Percentiles rank a stretch among this genome's conserved stretches.
These are phyloP conservation scores for Zalaria sp. DNA, from an alignment of 2,329 filamentous ascomycete genomes.

Conservation along the genomic window DNA sequence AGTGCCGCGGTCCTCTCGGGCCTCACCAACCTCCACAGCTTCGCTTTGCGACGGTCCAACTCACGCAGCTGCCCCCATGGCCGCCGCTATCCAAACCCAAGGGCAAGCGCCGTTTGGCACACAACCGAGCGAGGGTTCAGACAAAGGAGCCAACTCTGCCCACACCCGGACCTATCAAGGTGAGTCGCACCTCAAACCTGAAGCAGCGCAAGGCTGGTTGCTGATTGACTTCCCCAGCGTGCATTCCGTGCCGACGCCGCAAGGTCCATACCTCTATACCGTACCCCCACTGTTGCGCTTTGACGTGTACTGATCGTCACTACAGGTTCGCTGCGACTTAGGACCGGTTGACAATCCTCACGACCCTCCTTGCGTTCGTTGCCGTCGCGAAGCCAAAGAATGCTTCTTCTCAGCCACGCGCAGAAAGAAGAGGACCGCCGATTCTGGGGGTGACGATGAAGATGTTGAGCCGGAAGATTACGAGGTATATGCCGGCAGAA, in stretches of 20 bases:
- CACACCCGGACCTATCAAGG: conserved; percentile 9
- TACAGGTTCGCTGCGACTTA: conserved; percentile 38
- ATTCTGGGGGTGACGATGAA: conserved; percentile 28
- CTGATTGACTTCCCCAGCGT: conserved; percentile 25
- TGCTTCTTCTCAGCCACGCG: conserved; percentile 94
- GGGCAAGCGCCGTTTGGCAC: conserved; percentile 4
- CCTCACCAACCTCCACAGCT: too few relatives aligned
- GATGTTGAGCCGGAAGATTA: conserved; percentile 42
- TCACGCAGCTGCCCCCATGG: too few relatives aligned
- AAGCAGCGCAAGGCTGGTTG: not conserved
- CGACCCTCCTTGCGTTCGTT: conserved; percentile 86
- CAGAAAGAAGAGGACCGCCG: conserved; percentile 69
- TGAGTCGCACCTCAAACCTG: not conserved
- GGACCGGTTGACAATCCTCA: conserved; percentile 81
- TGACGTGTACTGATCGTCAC: conserved; percentile 16
- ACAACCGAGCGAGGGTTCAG: not conserved
- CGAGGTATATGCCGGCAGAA: conserved; percentile 58
- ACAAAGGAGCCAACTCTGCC: conserved; percentile 1
- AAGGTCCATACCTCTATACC: conserved; percentile 21
- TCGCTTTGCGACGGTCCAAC: too few relatives aligned
- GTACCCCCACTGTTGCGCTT: too few relatives aligned
- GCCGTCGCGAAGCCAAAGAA: conserved; percentile 86
- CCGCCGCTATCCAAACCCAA: conserved; percentile 1
- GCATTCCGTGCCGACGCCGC: conserved; percentile 41
- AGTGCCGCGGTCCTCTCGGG: too few relatives aligned